Conservation (phyloP, 192 early-diverging fungal genomes). For the Coemansia sp. region DNA sequence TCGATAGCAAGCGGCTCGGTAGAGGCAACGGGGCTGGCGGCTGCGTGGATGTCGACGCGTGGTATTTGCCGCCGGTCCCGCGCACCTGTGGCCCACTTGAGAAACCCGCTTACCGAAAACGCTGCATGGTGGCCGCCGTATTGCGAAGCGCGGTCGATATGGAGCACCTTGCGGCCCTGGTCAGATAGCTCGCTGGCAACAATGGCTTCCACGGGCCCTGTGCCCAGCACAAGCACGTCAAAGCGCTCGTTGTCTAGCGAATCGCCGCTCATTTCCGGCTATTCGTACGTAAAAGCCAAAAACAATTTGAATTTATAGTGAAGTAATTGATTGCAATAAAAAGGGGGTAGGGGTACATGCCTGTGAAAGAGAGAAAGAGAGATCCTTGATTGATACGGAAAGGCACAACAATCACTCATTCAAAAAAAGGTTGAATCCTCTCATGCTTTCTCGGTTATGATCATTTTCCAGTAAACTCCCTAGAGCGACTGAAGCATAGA, state of each 20-base stretch:
- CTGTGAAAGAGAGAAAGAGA: background rate
- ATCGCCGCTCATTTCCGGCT: slow-evolving; percentile 7
- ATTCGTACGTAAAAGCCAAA: too few relatives aligned
- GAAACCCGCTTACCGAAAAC: slow-evolving; percentile 25
- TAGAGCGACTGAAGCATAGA: background rate
- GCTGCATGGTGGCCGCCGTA: slow-evolving; percentile 75
- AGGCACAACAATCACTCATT: too few relatives aligned
- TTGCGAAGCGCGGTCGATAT: slow-evolving; percentile 77
- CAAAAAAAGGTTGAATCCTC: too few relatives aligned
- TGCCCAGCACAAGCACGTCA: slow-evolving; percentile 86
- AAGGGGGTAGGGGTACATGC: too few relatives aligned
- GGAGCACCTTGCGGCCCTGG: slow-evolving; percentile 71
- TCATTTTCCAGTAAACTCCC: background rate
- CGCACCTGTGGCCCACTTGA: slow-evolving; percentile 33
- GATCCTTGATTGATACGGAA: background rate
- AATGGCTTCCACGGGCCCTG: slow-evolving; percentile 80
- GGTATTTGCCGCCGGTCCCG: slow-evolving; percentile 20
- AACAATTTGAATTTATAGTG: background rate
- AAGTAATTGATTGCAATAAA: background rate
- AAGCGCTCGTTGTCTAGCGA: slow-evolving; percentile 59
- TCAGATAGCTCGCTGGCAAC: slow-evolving; percentile 77
- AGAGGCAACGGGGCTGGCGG: background rate
- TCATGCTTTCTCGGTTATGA: too few relatives aligned
- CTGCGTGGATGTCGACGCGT: slow-evolving; percentile 12
- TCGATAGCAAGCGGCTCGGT: background rate